A percentile compares a stretch with the other conserved stretches of the same genome.
These are phyloP conservation scores for Penicillium sp. DNA, from an alignment of 2,329 filamentous ascomycete genomes.

Conservation along the genomic window DNA sequence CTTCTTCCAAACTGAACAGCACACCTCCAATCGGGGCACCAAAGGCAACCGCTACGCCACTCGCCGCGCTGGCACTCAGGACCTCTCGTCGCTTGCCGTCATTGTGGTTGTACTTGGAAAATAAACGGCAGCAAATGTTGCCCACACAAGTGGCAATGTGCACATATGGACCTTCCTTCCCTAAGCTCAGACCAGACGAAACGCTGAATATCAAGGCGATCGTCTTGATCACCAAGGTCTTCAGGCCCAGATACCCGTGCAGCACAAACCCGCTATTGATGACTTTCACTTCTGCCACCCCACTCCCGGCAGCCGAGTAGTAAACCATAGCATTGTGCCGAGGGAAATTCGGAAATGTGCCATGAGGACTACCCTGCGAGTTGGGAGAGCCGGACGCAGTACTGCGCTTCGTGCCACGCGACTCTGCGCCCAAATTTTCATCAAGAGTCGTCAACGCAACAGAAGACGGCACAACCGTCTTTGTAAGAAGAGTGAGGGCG, in stretches of 20 bases:
- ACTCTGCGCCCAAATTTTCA: slow-evolving; percentile 76
- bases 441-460: slow-evolving; percentile 83
- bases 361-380: slow-evolving; percentile 39
- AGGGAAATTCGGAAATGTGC: slow-evolving; percentile 29
- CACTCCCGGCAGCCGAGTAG: slow-evolving; percentile 91
- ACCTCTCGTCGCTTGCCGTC: slow-evolving; percentile 92
- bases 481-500: slow-evolving; percentile 77
- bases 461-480: slow-evolving; percentile 85
- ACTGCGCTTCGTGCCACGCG: slow-evolving; percentile 43
- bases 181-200: slow-evolving; percentile 83
- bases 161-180: slow-evolving; percentile 95
- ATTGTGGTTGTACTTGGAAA: slow-evolving; percentile 87
- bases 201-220: slow-evolving; percentile 79
- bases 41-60: slow-evolving; percentile 89
- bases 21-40: slow-evolving; percentile 86
- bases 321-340: slow-evolving; percentile 71
- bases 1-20: slow-evolving; percentile 89
- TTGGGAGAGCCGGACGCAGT: slow-evolving; percentile 35
- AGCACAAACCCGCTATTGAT: slow-evolving; percentile 97
- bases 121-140: slow-evolving; percentile 91
- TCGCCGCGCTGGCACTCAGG: slow-evolving; percentile 84
- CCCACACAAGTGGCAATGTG: slow-evolving; percentile 93
- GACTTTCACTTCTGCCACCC: slow-evolving; percentile 93
- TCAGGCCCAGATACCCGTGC: slow-evolving; percentile 86
- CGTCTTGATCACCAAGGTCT: slow-evolving; percentile 81